Percentiles rank a stretch among this genome's conserved stretches.
These are phyloP conservation scores for Lathyrus sativus DNA, from an alignment of 306 rosid genomes.

Conservation along the genomic window DNA sequence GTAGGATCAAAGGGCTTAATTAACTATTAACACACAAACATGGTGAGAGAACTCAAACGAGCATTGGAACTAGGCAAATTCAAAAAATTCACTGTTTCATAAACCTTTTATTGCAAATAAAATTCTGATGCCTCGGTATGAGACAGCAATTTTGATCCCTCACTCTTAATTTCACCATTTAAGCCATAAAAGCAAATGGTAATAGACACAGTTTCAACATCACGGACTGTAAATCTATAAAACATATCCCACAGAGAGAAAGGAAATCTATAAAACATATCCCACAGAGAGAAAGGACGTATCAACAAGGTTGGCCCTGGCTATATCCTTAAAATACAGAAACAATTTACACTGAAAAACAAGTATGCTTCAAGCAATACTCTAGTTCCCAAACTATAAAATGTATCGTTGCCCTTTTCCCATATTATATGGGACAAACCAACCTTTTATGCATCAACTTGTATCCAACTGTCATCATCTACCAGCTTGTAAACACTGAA, in stretches of 20 bases:
- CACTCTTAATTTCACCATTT: neutral
- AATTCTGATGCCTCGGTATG: neutral
- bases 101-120: neutral
- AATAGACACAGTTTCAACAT: constrained; percentile 19
- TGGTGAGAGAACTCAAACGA: neutral
- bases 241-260: constrained; percentile 14
- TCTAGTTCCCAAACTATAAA: constrained; percentile 36
- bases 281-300: constrained; percentile 31
- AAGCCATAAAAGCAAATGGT: constrained; percentile 8
- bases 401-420: constrained; percentile 15
- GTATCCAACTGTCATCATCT: constrained; percentile 49
- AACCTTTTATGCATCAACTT: constrained; percentile 16
- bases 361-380: constrained; percentile 31
- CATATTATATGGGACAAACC: neutral
- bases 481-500: constrained; percentile 68
- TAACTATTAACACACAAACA: neutral
- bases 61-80: neutral
- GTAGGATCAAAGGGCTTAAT: neutral
- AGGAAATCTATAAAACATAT: constrained; percentile 30
- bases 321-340: constrained; percentile 34
- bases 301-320: constrained; percentile 28
- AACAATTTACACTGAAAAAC: constrained; percentile 38
- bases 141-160: constrained; percentile 12
- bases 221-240: constrained; percentile 31
- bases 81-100: neutral